phyloP scores from a whole-genome alignment of 164 flowering plant species.

The Litsea cubeba region DNA sequence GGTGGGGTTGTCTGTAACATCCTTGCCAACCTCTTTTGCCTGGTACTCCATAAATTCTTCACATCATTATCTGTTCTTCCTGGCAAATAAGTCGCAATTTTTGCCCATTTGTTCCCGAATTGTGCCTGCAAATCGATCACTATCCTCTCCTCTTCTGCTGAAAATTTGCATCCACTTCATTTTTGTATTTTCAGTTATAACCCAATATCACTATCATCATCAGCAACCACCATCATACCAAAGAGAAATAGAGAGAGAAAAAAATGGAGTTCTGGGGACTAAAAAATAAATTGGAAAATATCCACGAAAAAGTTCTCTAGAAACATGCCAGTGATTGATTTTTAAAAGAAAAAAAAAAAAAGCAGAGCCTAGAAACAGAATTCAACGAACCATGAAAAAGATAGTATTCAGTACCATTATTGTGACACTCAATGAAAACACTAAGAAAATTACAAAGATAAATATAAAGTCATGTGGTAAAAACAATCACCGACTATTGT shows the following conservation, averaged over 20 bases:
- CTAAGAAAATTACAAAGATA: neutral
- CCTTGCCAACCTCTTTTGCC: slow-evolving; percentile 86
- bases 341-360: neutral
- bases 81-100: slow-evolving; percentile 65
- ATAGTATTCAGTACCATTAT: neutral
- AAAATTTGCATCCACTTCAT: slow-evolving; percentile 74
- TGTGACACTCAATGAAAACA: neutral
- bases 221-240: neutral
- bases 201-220: neutral
- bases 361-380: neutral
- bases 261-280: neutral
- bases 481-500: neutral
- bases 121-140: slow-evolving; percentile 86
- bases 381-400: neutral
- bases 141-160: slow-evolving; percentile 73
- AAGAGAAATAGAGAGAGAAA: neutral
- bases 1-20: slow-evolving; percentile 44
- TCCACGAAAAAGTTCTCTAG: neutral
- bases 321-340: too few species aligned
- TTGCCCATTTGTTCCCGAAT: slow-evolving; percentile 95
- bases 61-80: slow-evolving; percentile 96
- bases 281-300: neutral
- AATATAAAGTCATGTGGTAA: neutral
- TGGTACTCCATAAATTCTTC: slow-evolving; percentile 96
- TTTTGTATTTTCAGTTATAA: neutral